Evolutionary conservation across 1,284 basidiomycete species (phyloP).

Genomic region (Puccinia sorghi): DNA sequence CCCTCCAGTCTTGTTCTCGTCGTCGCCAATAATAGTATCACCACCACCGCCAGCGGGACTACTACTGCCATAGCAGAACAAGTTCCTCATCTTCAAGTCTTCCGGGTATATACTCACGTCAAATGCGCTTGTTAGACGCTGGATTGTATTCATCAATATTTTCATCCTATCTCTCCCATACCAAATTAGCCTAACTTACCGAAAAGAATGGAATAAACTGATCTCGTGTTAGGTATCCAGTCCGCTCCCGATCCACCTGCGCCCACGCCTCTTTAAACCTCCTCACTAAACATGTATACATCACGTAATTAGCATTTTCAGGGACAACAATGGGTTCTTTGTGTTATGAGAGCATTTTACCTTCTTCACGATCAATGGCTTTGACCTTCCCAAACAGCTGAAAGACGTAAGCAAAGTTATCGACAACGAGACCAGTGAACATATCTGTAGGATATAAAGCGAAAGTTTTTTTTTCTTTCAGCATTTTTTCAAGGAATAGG

Average conservation of each 20-base stretch:
- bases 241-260: conserved; percentile 74
- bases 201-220: conserved; percentile 78
- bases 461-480: too few species aligned
- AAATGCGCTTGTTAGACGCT: conserved; percentile 41
- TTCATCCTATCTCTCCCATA: neutral
- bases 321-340: too few species aligned
- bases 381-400: conserved; percentile 72
- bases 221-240: conserved; percentile 72
- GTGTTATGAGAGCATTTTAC: neutral
- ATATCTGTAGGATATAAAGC: conserved; percentile 28
- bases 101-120: conserved; percentile 65
- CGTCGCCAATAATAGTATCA: neutral
- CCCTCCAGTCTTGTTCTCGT: neutral
- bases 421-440: conserved; percentile 78
- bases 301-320: too few species aligned
- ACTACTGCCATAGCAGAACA: conserved; percentile 56
- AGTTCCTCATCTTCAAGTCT: conserved; percentile 67
- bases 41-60: too few species aligned
- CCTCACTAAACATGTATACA: conserved; percentile 52
- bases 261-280: conserved; percentile 93
- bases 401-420: conserved; percentile 95
- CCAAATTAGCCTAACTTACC: conserved; percentile 56
- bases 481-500: neutral
- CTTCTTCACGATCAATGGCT: conserved; percentile 77
- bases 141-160: conserved; percentile 36